Base-by-base conservation (phyloP, 345 rosid genomes). In the Arabidopsis suecica region DNA sequence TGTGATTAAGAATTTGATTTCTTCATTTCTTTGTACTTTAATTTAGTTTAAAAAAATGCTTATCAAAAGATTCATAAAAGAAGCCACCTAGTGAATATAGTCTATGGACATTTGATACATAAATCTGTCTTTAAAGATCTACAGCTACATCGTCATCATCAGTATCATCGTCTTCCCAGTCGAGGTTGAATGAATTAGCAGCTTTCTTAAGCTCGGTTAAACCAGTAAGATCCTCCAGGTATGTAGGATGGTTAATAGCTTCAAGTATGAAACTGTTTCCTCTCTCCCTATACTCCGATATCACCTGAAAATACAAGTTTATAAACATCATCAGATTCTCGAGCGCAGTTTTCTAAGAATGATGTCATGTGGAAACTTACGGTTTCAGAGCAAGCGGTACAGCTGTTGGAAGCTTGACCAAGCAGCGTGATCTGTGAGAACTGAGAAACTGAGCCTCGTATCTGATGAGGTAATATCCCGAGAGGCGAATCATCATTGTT, bases 391-490 rank as follows among this genome's bases (percentile, higher is more conserved):
- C 97, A 95, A 75, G 98, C 99, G 0, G 97, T 92, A 77, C 98
- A 95, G 69, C 93, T 90, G 68, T 82, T 82, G 18, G 97, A 92
- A 74, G 94, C 83, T 83, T 85, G 88, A 22, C 99, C 99, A 38
- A 88, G 74, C 11, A 92, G 88, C 1, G 84, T 89, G 82, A 92
- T 90, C 82, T 88, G 96, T 2, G 97, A 91, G 73, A 92, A 95
- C 59, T 86, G 89, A 37, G 89, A 88, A 33, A 95, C 69, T 54
- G 93, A 88, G 40, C 99, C 98, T 72, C 96, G 84, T 61, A 92
- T 88, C 83, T 92, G 99, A 82, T 95, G 99, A 61, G 98, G 98
- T 74, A 92, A 83, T 62, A 95, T 86, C 47, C 99, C 99, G 25
- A 92, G 94, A 56, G 96, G 93, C 37, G 64, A 76, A 7, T 75